Conservation (phyloP, 805 yeast species). For the Starmera quercuum region DNA sequence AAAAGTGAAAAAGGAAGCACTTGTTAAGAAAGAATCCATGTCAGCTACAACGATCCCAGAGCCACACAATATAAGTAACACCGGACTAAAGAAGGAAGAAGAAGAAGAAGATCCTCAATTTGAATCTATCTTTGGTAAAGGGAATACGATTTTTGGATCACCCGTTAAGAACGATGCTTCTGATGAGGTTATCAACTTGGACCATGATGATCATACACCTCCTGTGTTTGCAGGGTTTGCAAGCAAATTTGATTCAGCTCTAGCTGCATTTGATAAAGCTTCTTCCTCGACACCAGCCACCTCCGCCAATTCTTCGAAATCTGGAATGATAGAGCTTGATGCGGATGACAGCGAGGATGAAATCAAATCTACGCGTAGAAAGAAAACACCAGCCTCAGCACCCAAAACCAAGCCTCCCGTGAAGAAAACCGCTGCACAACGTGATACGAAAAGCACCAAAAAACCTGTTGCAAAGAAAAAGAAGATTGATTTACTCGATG, state of each 20-base stretch:
- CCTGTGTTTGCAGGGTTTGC: constrained; percentile 1
- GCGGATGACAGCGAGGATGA: constrained; percentile 2
- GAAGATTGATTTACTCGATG: not conserved
- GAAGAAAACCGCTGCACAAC: not conserved
- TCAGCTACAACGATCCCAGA: constrained; percentile 1
- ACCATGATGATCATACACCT: constrained; percentile 1
- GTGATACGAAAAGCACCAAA: not conserved
- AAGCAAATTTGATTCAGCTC: constrained; percentile 5
- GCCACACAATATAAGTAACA: constrained; percentile 11
- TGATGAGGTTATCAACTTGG: constrained; percentile 5
- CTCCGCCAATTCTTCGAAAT: constrained; percentile 1
- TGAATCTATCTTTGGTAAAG: constrained; percentile 28
- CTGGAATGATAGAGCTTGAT: not conserved
- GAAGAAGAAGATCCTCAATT: constrained; percentile 18
- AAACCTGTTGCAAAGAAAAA: constrained; percentile 1
- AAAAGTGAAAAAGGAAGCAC: constrained; percentile 2
- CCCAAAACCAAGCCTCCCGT: constrained; percentile 3
- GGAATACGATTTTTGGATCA: constrained; percentile 21
- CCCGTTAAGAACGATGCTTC: constrained; percentile 11
- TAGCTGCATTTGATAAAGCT: constrained; percentile 3
- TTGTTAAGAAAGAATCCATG: not conserved
- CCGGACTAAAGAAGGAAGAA: constrained; percentile 8
- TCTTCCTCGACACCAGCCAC: constrained; percentile 2
- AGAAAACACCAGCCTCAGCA: constrained; percentile 4
- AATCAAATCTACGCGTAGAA: constrained; percentile 1